phyloP scores from a whole-genome alignment of 345 rosid species.

The Salix exigua region DNA sequence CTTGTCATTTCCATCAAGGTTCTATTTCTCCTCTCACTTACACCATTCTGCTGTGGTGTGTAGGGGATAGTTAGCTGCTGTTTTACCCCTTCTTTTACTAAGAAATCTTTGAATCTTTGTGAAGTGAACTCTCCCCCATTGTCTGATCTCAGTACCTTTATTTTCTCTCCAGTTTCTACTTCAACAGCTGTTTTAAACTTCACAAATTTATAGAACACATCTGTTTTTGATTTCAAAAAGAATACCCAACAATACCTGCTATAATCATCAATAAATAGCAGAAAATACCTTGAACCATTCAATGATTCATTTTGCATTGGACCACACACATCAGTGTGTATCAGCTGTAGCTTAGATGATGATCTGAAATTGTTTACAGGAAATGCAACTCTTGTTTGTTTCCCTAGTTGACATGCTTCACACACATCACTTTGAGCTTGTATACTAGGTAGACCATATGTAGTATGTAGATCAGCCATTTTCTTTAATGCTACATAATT shows the following conservation, averaged over 20 bases:
- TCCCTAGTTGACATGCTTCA: not conserved
- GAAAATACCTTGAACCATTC: not conserved
- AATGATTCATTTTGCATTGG: not conserved
- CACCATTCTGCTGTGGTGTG: not conserved
- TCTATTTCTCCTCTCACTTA: not conserved
- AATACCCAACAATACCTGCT: not conserved
- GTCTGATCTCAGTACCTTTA: not conserved
- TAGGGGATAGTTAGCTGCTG: not conserved
- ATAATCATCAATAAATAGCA: not conserved
- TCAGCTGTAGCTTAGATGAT: not conserved
- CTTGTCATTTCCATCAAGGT: too few species aligned
- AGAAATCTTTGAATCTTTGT: not conserved
- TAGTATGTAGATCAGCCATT: not conserved
- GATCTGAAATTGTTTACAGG: not conserved
- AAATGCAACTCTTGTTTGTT: not conserved
- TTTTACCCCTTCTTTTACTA: not conserved
- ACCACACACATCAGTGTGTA: not conserved
- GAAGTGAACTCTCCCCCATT: too few species aligned
- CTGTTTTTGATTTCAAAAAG: not conserved
- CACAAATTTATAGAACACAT: not conserved
- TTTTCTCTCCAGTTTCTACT: not conserved
- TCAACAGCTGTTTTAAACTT: not conserved
- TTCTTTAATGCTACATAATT: not conserved
- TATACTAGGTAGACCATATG: not conserved
- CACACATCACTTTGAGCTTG: not conserved